Percentiles rank a stretch among this genome's conserved stretches.
Conservation (phyloP, 208 protist genomes). For the Leishmania gerbilli region DNA sequence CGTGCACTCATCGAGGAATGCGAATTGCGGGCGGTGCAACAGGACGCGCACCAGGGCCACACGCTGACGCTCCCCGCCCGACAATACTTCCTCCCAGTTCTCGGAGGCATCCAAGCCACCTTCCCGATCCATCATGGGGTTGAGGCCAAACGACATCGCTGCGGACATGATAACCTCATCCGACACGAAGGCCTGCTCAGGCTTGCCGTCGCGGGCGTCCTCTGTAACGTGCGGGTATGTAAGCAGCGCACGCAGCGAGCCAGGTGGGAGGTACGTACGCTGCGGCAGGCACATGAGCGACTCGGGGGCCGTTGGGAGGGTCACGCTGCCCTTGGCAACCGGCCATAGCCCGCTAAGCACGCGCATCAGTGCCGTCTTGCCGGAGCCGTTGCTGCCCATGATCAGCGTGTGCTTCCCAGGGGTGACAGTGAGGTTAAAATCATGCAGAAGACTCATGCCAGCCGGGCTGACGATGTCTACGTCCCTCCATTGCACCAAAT, state of each 20-base stretch:
- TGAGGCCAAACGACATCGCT: conserved; percentile 54
- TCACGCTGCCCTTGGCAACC: conserved; percentile 52
- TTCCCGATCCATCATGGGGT: conserved; percentile 69
- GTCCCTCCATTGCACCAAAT: conserved; percentile 56
- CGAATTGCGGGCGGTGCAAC: conserved; percentile 80
- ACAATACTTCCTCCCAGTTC: conserved; percentile 88
- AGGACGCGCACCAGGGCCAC: conserved; percentile 82
- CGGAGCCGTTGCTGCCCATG: conserved; percentile 89
- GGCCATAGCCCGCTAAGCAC: conserved; percentile 77
- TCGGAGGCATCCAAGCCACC: conserved; percentile 75
- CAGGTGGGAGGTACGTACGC: conserved; percentile 77
- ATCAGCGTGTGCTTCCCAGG: conserved; percentile 70
- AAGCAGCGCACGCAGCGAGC: conserved; percentile 81
- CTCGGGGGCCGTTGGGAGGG: conserved; percentile 29
- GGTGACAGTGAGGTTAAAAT: conserved; percentile 67
- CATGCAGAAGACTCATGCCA: conserved; percentile 41
- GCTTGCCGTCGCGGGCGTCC: conserved; percentile 22
- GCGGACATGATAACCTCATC: conserved; percentile 61
- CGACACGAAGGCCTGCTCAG: conserved; percentile 30
- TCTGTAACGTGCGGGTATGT: conserved; percentile 61
- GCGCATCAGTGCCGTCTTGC: conserved; percentile 86
- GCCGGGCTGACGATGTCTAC: conserved; percentile 63
- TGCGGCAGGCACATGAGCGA: conserved; percentile 75
- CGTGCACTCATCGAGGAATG: conserved; percentile 92
- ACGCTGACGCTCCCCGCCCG: conserved; percentile 89